A percentile compares a stretch with the other conserved stretches of the same genome.
Evolutionary conservation across 106 monocot genomes (phyloP).

Genomic region (Acanthochlamys bracteata): DNA sequence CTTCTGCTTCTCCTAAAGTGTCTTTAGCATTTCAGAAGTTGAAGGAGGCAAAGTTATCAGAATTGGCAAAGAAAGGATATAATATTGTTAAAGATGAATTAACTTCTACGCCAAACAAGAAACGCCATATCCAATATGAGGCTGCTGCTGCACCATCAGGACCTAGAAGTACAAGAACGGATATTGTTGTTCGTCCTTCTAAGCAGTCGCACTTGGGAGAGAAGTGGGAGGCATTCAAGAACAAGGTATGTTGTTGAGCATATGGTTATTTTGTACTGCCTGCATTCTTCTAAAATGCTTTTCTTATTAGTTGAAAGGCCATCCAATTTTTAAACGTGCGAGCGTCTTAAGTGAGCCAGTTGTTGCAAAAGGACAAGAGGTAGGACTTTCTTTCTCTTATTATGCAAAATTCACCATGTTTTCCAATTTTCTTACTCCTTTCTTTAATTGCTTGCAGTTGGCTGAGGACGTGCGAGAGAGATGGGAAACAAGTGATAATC

Average conservation of each 20-base stretch:
- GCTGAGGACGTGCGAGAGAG: constrained; percentile 86
- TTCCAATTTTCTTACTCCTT: background rate
- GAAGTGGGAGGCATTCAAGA: constrained; percentile 90
- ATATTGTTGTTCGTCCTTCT: constrained; percentile 68
- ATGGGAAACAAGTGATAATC: constrained; percentile 92
- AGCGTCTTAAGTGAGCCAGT: constrained; percentile 73
- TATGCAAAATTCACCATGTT: background rate
- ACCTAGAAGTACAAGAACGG: constrained; percentile 67
- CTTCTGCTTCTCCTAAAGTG: constrained; percentile 50
- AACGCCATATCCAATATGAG: constrained; percentile 36
- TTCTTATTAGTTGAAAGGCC: constrained; percentile 66
- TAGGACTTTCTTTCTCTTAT: constrained; percentile 12
- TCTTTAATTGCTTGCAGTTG: constrained; percentile 41
- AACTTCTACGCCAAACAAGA: constrained; percentile 35
- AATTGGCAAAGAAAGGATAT: constrained; percentile 72
- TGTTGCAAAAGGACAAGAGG: constrained; percentile 85
- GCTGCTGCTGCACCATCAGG: constrained; percentile 29
- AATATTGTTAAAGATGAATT: constrained; percentile 75
- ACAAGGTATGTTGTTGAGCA: constrained; percentile 44
- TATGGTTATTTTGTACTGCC: background rate
- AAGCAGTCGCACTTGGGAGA: constrained; percentile 66
- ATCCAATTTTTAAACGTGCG: constrained; percentile 65
- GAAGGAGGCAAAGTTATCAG: constrained; percentile 56
- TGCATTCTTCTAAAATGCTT: background rate
- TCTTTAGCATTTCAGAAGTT: constrained; percentile 55